Evolutionary conservation across 1,284 basidiomycete species (phyloP).

Genomic region (Vanrija humicola): DNA sequence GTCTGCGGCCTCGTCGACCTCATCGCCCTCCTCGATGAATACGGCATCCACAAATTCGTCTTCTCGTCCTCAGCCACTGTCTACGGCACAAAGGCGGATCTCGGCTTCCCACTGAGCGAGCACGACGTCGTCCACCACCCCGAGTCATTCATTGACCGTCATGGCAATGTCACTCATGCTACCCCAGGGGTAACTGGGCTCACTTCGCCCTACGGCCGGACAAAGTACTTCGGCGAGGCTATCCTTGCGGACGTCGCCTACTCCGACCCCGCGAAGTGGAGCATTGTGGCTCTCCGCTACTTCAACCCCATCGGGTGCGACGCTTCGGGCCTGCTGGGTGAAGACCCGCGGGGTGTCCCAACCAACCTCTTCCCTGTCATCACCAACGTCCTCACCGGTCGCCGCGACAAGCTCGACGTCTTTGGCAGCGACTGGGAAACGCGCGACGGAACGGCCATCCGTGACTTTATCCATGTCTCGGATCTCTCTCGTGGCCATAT

Average conservation of each 20-base stretch:
- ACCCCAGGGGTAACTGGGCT: slow-evolving; percentile 10
- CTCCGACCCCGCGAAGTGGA: slow-evolving; percentile 13
- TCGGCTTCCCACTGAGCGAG: slow-evolving; percentile 8
- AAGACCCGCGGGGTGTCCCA: slow-evolving; percentile 17
- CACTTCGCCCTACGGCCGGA: slow-evolving; percentile 8
- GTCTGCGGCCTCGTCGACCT: slow-evolving; percentile 9
- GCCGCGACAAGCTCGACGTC: slow-evolving; percentile 17
- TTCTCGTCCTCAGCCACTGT: slow-evolving; percentile 14
- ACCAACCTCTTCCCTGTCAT: slow-evolving; percentile 27
- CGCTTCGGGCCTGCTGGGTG: slow-evolving; percentile 25
- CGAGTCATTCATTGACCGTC: background rate
- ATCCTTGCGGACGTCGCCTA: slow-evolving; percentile 14
- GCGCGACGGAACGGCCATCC: slow-evolving; percentile 7
- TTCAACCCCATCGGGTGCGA: slow-evolving; percentile 29
- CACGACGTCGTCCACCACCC: slow-evolving; percentile 15
- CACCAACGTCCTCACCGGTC: slow-evolving; percentile 23
- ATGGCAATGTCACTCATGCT: background rate
- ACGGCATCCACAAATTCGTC: slow-evolving; percentile 14
- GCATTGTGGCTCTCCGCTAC: slow-evolving; percentile 23
- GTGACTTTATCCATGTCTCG: slow-evolving; percentile 13
- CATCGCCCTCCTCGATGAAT: slow-evolving; percentile 1
- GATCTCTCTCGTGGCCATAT: slow-evolving; percentile 26
- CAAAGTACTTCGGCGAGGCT: slow-evolving; percentile 14
- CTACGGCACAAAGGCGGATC: slow-evolving; percentile 12
- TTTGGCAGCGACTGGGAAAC: slow-evolving; percentile 25